Evolutionary conservation across 805 yeast species (phyloP), one percentile per base, ranked within the genome.

Genomic region (Lachancea meyersii): DNA sequence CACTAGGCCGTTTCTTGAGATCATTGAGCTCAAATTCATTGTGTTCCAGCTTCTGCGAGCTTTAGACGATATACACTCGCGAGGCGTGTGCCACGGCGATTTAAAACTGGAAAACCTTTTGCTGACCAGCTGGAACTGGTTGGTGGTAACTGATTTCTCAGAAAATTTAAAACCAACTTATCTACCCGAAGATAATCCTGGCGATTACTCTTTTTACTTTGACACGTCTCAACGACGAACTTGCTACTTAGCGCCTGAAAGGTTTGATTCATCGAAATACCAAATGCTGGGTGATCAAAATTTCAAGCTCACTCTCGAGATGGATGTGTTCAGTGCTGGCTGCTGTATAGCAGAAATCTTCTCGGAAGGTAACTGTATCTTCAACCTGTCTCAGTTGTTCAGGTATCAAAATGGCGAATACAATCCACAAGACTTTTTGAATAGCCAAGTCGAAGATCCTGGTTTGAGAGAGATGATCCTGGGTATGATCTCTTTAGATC

Each of bases 161-260:
- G 71, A 78, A 1, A 37, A 40, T 7, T 77, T 82, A 57, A 93
- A 93, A 62, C 98, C 98, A 0, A 78, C 78, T 0, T 79, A 73
- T 52, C 64, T 93, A 24, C 97, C 97, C 0, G 96, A 86, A 49
- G 93, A 88, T 51, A 91, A 93, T 55, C 97, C 97, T 0, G 84
- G 89, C 10, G 91, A 84, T 48, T 93, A 85, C 54, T 79, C 93
- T 1, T 93, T 91, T 57, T 93, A 82, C 62, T 93, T 89, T 58
- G 97, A 93, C 64, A 86, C 91, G 2, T 84, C 95, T 2, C 86
- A 79, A 57, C 71, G 97, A 49, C 72, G 96, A 53, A 75, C 79
- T 2, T 93, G 98, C 62, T 91, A 91, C 61, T 62, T 93, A 33
- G 97, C 98, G 0, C 98, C 98, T 0, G 98, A 93, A 59, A 68